Percentiles rank a stretch among this genome's conserved stretches.
Evolutionary conservation across 2,329 filamentous ascomycete species (phyloP).

Genomic region (Gaeumannomyces sp.): DNA sequence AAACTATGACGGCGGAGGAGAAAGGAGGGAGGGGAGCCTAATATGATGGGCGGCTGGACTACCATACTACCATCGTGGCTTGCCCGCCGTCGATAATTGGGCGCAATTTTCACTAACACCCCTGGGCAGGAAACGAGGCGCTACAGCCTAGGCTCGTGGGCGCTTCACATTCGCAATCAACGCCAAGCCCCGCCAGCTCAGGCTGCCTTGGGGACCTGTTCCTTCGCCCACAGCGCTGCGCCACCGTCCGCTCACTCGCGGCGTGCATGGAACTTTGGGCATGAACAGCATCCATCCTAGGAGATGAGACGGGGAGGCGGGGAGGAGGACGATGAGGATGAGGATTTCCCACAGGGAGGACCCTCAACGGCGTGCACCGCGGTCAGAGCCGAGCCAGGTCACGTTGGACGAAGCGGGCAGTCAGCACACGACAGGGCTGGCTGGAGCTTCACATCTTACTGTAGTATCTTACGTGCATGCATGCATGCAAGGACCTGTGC

Average conservation of each 20-base stretch:
- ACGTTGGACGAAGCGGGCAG: neutral
- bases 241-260: too few species aligned
- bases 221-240: too few species aligned
- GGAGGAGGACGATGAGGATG: too few species aligned
- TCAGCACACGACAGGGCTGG: neutral
- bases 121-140: neutral
- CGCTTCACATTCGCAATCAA: too few species aligned
- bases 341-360: neutral
- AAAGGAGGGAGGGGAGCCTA: neutral
- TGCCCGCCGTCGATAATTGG: neutral
- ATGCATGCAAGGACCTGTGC: too few species aligned
- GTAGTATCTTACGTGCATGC: too few species aligned
- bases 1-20: neutral
- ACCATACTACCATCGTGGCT: neutral
- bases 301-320: neutral
- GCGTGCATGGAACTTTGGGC: too few species aligned
- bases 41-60: neutral
- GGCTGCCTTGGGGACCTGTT: neutral
- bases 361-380: neutral
- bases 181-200: neutral
- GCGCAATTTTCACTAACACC: neutral
- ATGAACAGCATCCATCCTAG: neutral
- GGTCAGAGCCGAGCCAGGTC: neutral
- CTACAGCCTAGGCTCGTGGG: neutral
- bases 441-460: too few species aligned